Evolutionary conservation across 495 filamentous ascomycete genomes (phyloP), one percentile per base, ranked within the genome.

Genomic region (Acidomyces sp.): DNA sequence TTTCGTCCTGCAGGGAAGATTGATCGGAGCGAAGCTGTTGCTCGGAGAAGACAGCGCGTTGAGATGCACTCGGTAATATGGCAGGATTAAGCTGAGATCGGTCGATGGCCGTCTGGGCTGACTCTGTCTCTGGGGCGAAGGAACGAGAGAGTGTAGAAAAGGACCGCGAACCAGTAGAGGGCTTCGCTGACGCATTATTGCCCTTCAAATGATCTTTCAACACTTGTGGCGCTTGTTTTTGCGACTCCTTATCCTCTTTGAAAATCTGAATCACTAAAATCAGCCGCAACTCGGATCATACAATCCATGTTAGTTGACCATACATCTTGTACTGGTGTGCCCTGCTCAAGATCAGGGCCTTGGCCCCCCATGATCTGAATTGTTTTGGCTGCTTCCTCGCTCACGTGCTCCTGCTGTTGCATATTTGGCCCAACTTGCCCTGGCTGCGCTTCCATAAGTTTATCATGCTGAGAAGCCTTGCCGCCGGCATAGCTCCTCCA

Each of bases 231-330:
- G 76, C 72, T 34, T 81, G 71, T 43, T 79, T 71, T 49, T 65
- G 62, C 39, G 64, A 69, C 36, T 75, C 64, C 45, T 72, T 64
- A 48, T 82, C 77, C 34, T 71, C 73, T 45, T 74, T 60, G 29
- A 85, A 63, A 42, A 83, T 68, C 80, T 85, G 35, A 7, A 48
- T n/a, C n/a, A n/a, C n/a, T n/a, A n/a, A n/a, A n/a, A n/a, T n/a
- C n/a, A n/a, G n/a, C n/a, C n/a, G n/a, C n/a, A n/a, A n/a, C n/a
- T n/a, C n/a, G n/a, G n/a, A n/a, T n/a, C n/a, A n/a, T n/a, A n/a
- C n/a, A n/a, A n/a, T n/a, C n/a, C n/a, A n/a, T n/a, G n/a, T n/a
- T n/a, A n/a, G n/a, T n/a, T n/a, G n/a, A n/a, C n/a, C 66, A 37
- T 53, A 81, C 78, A 61, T 82, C 78, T 53, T 70, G 60, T 46